Conservation (phyloP, 306 rosid genomes). For the Luffa acutangula region DNA sequence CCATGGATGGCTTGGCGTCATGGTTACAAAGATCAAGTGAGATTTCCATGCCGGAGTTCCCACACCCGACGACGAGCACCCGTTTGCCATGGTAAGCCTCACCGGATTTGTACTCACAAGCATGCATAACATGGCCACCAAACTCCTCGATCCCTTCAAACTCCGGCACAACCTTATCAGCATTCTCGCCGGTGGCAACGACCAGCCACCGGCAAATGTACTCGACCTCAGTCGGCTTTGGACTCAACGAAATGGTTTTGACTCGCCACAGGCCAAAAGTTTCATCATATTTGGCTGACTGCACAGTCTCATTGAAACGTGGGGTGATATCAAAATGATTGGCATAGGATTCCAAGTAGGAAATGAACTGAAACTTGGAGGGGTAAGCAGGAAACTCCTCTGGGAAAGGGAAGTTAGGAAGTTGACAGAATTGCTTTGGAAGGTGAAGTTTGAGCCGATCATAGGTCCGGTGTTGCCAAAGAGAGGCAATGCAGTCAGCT, state of each 20-base stretch:
- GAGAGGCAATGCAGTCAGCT: slow-evolving; percentile 82
- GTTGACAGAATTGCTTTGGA: slow-evolving; percentile 72
- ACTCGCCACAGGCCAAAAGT: slow-evolving; percentile 82
- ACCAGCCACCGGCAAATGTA: slow-evolving; percentile 88
- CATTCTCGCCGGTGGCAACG: slow-evolving; percentile 90
- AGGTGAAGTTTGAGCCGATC: slow-evolving; percentile 90
- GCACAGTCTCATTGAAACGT: slow-evolving; percentile 77
- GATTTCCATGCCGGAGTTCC: slow-evolving; percentile 93
- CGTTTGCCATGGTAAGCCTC: slow-evolving; percentile 30
- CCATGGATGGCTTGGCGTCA: slow-evolving; percentile 70
- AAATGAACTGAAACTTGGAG: slow-evolving; percentile 62
- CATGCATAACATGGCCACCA: slow-evolving; percentile 61
- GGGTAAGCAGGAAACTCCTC: slow-evolving; percentile 74
- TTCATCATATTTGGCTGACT: slow-evolving; percentile 73
- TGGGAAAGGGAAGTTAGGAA: slow-evolving; percentile 73
- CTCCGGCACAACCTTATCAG: slow-evolving; percentile 68
- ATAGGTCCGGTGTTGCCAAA: slow-evolving; percentile 74
- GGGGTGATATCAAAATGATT: slow-evolving; percentile 57
- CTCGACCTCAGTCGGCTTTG: slow-evolving; percentile 36
- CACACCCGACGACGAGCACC: slow-evolving; percentile 86
- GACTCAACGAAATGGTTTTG: slow-evolving; percentile 23
- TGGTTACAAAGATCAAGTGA: slow-evolving; percentile 85
- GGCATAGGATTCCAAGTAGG: slow-evolving; percentile 68
- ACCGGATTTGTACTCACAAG: slow-evolving; percentile 82
- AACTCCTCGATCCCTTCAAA: slow-evolving; percentile 65